Evolutionary conservation across 805 yeast species (phyloP), one percentile per base, ranked within the genome.

Genomic region (Candida boleticola): DNA sequence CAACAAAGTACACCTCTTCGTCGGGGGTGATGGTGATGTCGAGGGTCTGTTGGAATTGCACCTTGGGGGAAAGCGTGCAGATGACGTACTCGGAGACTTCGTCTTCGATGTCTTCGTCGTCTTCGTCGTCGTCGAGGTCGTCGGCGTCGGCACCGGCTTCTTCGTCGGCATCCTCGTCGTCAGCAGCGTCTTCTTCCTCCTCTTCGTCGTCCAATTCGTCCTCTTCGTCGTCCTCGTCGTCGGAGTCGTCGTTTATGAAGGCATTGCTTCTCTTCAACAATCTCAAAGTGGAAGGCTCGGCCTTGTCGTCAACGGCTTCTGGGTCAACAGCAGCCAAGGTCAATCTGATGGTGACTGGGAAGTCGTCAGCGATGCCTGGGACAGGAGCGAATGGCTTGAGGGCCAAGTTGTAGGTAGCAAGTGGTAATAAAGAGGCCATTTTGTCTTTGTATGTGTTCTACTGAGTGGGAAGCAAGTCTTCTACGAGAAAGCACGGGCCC

Each of bases 291-390:
- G 96, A 82, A 52, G 98, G 97, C 54, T 78, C 83, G 51, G 76
- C 81, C 56, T 80, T 80, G 50, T 83, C 89, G 56, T 89, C 96
- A 54, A 79, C 81, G 23, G 95, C 76, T 58, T 82, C 86, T 49
- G 97, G 96, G 69, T 92, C 97, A 57, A 93, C 76, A 46, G 99
- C 95, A 49, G 97, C 99, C 79, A 92, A 77, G 41, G 98, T 90
- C 57, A 92, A 65, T 68, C 95, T 86, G 53, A 92, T 81, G 48
- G 97, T 84, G 52, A 87, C 85, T 39, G 97, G 97, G 64, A 82
- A 82, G 46, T 85, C 95, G 46, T 81, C 84, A 50, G 84, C 87
- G 60, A 87, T 80, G 46, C 97, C 96, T 39, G 89, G 89, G 33
- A 82, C 82, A 53, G 97, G 96, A 54, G 79, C 73, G 61, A 85